Conservation (phyloP, 2,329 filamentous ascomycete genomes). For the Cercospora berteroae region DNA sequence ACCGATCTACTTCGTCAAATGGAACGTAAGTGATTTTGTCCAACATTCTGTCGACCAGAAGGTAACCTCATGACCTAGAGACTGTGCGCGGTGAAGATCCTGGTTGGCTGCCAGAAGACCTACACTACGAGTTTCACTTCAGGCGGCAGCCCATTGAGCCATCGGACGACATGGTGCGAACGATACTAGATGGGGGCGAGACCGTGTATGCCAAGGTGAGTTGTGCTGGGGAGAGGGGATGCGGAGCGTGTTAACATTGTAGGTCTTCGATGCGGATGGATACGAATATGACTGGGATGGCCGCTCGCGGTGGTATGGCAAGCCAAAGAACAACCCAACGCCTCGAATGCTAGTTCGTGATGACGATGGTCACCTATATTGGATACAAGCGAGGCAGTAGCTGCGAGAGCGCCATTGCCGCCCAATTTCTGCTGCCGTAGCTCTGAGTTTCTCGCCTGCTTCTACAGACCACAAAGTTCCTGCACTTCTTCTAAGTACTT, state of each 20-base stretch:
- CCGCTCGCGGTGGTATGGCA: background rate
- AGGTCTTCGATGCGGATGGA: slow-evolving; percentile 8
- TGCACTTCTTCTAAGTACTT: background rate
- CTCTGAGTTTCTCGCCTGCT: background rate
- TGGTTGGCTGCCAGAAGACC: background rate
- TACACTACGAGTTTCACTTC: slow-evolving; percentile 8
- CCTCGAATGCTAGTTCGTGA: background rate
- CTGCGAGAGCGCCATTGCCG: background rate
- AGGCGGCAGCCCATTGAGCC: slow-evolving; percentile 6
- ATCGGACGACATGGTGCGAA: background rate
- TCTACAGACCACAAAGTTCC: background rate
- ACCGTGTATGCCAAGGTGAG: background rate
- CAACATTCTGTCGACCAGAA: background rate
- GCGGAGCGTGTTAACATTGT: background rate
- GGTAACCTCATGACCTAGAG: background rate
- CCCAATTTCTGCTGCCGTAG: background rate
- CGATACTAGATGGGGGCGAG: slow-evolving; percentile 6
- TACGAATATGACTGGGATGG: slow-evolving; percentile 11
- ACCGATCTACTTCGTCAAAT: background rate
- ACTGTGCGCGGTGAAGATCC: slow-evolving; percentile 1
- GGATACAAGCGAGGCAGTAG: background rate
- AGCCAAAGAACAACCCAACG: background rate
- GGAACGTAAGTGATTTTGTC: background rate
- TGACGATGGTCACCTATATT: background rate
- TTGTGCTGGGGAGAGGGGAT: background rate